These are phyloP conservation scores for Pythium aquatile DNA, from an alignment of 352 stramenopile species.

Conservation along the genomic window DNA sequence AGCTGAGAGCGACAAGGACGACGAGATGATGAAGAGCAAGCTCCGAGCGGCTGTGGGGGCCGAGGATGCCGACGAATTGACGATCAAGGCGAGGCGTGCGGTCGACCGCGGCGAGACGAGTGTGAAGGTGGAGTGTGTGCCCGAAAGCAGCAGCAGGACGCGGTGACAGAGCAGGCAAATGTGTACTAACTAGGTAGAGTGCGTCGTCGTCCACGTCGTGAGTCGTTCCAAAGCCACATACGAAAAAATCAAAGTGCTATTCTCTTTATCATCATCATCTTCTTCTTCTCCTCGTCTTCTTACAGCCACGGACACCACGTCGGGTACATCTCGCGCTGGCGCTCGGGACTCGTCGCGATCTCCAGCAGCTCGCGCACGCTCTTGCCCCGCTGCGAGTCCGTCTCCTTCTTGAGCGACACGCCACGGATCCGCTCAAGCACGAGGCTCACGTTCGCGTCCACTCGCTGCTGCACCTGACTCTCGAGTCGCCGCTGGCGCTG, in stretches of 20 bases:
- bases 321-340: conserved; percentile 83
- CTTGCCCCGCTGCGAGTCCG: conserved; percentile 59
- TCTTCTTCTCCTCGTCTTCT: conserved; percentile 4
- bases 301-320: conserved; percentile 89
- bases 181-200: background rate
- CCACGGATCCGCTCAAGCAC: conserved; percentile 79
- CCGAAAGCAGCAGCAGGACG: background rate
- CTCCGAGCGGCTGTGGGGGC: background rate
- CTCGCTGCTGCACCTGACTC: conserved; percentile 77
- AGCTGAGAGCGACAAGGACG: conserved; percentile 1
- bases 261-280: background rate
- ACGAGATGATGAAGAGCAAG: background rate
- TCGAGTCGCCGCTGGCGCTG: conserved; percentile 62
- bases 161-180: background rate
- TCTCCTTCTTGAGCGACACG: conserved; percentile 77
- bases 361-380: conserved; percentile 79
- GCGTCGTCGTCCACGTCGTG: background rate
- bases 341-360: conserved; percentile 77
- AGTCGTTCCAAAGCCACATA: background rate
- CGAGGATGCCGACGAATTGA: conserved; percentile 5
- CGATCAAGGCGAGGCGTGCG: background rate
- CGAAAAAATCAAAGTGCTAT: conserved; percentile 5
- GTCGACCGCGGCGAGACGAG: background rate
- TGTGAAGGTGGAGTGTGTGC: background rate
- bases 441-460: conserved; percentile 84